Conservation (phyloP, 1,284 basidiomycete species). For the Schizopora paradoxa region DNA sequence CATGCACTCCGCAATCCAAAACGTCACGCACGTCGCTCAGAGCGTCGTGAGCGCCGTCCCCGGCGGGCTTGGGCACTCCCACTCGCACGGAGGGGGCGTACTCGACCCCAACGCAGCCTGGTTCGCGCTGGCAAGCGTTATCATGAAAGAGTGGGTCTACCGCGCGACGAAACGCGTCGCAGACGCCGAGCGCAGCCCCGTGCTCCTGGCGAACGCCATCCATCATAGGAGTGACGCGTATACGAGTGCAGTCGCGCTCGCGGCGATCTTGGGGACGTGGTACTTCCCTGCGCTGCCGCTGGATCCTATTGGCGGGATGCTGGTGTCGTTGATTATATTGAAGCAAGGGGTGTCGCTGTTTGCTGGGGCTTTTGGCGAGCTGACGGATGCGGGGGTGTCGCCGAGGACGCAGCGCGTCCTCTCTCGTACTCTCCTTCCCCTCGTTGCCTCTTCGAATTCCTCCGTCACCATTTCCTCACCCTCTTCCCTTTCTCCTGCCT, state of each 20-base stretch:
- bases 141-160: conserved; percentile 92
- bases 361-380: conserved; percentile 70
- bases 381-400: conserved; percentile 83
- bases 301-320: conserved; percentile 88
- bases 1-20: conserved; percentile 55
- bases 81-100: conserved; percentile 50
- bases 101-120: conserved; percentile 95
- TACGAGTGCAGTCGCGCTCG: conserved; percentile 81
- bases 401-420: conserved; percentile 49
- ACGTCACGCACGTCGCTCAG: conserved; percentile 51
- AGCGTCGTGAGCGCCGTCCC: conserved; percentile 37
- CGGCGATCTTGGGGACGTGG: conserved; percentile 86
- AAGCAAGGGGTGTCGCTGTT: conserved; percentile 77
- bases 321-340: conserved; percentile 88
- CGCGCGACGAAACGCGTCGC: conserved; percentile 84
- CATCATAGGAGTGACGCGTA: conserved; percentile 96
- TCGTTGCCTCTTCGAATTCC: conserved; percentile 35
- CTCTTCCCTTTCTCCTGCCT: conserved; percentile 19
- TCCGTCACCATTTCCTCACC: conserved; percentile 17
- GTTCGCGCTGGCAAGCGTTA: conserved; percentile 82
- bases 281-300: conserved; percentile 81
- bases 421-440: conserved; percentile 46
- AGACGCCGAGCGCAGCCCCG: conserved; percentile 83
- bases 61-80: conserved; percentile 39
- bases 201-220: conserved; percentile 86